Evolutionary conservation across 768 basidiomycete genomes (phyloP), one percentile per base, ranked within the genome.

Genomic region (Xanthoconium purpureum): DNA sequence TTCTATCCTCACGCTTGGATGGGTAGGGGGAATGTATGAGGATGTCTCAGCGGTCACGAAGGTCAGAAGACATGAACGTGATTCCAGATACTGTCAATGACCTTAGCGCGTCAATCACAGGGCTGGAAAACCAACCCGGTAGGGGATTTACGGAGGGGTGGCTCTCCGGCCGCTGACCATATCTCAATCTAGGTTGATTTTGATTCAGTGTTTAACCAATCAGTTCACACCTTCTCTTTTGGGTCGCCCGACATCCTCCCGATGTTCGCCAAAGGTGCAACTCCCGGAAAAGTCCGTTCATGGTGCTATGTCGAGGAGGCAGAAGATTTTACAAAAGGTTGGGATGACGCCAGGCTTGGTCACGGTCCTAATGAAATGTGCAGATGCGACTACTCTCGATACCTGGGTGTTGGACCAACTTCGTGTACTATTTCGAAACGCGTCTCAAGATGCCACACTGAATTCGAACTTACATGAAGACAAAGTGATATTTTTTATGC

Each of bases 91-190:
- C 28, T 18, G 30, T 59, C 14, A 44, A 50, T 65, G 30, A 46
- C 29, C 44, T 49, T 55, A 32, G 55, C 30, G 1, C 29, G 30
- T 42, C 11, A 9, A 53, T 48, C 33, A 42, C 59, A 90, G 88
- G 90, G 89, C 46, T 92, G 91, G 90, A 92, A 91, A 75, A 80
- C 85, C 1, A 92, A 91, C 70, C 90, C 89, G 47, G 89, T 89
- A 63, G 58, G 60, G 44, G 33, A 10, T 32, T 20, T 18, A 28
- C 20, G 20, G 29, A 28, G 4, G 30, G 9, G 14, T 5, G 39
- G 10, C 28, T 35, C 30, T 39, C 32, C 50, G 24, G 24, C 24
- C 24, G 37, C 38, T 57, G 14, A 63, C 48, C 42, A 55, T 35
- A 15, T 18, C 44, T 20, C 30, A 11, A 30, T 42, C 60, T 61